Conservation (phyloP, 1,284 basidiomycete species). For the Neotropicomus parvogracilis region DNA sequence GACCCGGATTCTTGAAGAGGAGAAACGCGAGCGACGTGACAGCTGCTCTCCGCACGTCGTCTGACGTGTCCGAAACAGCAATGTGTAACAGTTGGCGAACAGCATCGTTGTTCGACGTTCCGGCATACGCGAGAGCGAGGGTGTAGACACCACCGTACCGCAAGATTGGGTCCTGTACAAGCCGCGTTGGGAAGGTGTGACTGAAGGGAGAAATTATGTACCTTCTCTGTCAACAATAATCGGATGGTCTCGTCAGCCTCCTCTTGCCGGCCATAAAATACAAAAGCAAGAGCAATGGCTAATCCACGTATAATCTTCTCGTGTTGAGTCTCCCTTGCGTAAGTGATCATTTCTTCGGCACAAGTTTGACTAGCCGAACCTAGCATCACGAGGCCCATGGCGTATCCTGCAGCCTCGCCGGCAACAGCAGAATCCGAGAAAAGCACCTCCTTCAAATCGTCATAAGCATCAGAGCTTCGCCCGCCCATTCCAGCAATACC, state of each 20-base stretch:
- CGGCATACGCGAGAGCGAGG: conserved; percentile 90
- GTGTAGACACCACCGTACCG: conserved; percentile 97
- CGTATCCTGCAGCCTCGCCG: conserved; percentile 90
- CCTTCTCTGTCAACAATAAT: conserved; percentile 80
- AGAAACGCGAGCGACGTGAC: conserved; percentile 93
- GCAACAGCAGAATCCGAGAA: conserved; percentile 93
- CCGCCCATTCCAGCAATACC: conserved; percentile 93
- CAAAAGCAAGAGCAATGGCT: conserved; percentile 85
- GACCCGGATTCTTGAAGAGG: conserved; percentile 90
- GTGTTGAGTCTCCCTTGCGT: conserved; percentile 93
- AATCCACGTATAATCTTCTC: conserved; percentile 97
- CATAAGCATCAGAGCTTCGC: conserved; percentile 84
- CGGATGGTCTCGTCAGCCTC: conserved; percentile 80
- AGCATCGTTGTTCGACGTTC: conserved; percentile 90
- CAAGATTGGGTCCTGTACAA: conserved; percentile 81
- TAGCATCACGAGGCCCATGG: conserved; percentile 96
- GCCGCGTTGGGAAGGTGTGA: conserved; percentile 6
- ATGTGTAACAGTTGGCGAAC: conserved; percentile 89
- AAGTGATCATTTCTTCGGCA: conserved; percentile 90
- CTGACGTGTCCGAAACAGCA: conserved; percentile 94
- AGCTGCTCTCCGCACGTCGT: conserved; percentile 91
- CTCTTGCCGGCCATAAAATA: conserved; percentile 89
- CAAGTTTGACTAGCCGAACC: conserved; percentile 78
- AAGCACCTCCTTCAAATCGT: conserved; percentile 82
- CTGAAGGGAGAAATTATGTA: conserved; percentile 32